Percentiles rank a stretch among this genome's conserved stretches.
phyloP scores from a whole-genome alignment of 2,329 filamentous ascomycete species.

The Cladobotryum mycophilum region DNA sequence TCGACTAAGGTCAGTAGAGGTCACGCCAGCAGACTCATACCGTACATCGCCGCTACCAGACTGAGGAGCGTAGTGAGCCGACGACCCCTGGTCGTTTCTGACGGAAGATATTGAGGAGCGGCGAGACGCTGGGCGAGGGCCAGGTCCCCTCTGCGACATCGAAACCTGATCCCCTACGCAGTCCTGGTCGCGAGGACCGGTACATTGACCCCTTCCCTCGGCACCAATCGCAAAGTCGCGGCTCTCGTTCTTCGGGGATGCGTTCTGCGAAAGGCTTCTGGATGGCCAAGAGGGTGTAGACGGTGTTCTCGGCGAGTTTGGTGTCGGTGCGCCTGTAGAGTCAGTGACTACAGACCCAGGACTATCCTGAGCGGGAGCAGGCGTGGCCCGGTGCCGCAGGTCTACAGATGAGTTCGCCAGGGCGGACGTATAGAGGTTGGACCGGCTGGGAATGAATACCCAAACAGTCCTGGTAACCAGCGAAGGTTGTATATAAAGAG shows the following conservation, averaged over 20 bases:
- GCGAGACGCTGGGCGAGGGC: slow-evolving; percentile 50
- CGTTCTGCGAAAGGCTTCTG: slow-evolving; percentile 17
- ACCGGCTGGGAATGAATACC: slow-evolving; percentile 28
- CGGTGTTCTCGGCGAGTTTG: slow-evolving; percentile 31
- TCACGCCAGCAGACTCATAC: slow-evolving; percentile 17
- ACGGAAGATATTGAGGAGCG: slow-evolving; percentile 40
- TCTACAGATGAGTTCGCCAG: slow-evolving; percentile 29
- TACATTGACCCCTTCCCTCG: slow-evolving; percentile 46
- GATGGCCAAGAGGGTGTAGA: slow-evolving; percentile 27
- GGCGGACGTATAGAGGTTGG: slow-evolving; percentile 20
- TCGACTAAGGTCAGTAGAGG: slow-evolving; percentile 18
- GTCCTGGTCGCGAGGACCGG: slow-evolving; percentile 44
- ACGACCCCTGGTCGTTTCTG: slow-evolving; percentile 25
- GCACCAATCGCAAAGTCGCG: slow-evolving; percentile 16
- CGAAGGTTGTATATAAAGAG: not conserved
- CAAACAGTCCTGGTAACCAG: slow-evolving; percentile 26
- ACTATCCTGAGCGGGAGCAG: slow-evolving; percentile 23
- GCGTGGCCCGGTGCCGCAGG: slow-evolving; percentile 30
- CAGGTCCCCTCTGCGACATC: slow-evolving; percentile 58
- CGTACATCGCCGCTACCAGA: slow-evolving; percentile 17
- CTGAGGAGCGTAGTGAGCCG: slow-evolving; percentile 17
- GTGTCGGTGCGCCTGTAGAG: slow-evolving; percentile 25
- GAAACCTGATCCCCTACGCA: slow-evolving; percentile 52
- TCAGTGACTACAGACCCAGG: slow-evolving; percentile 26
- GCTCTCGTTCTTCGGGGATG: slow-evolving; percentile 18